Base-by-base conservation (phyloP, 1,284 basidiomycete genomes). In the Agaricales sp. region DNA sequence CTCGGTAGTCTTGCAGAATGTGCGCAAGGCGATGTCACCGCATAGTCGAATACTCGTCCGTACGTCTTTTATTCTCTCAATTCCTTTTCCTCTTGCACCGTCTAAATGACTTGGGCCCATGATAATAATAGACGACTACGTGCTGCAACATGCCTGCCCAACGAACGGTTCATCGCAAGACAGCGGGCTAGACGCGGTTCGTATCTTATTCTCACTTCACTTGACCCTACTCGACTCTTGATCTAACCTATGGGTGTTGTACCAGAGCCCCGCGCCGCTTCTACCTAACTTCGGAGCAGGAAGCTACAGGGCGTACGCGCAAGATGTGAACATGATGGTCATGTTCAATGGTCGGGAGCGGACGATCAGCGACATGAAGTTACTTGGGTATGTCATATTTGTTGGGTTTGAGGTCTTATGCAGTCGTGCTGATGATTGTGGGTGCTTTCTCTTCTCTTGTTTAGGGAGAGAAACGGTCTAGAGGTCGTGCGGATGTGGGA, bases 211-310 rank as follows among this genome's bases (percentile, higher is more conserved):
- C 39, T 16, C 8, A 11, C 19, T 41, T 8, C 19, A n/a, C 16
- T 41, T 30, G n/a, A 35, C 30, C 30, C 30, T 8, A 35, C n/a
- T 35, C 8, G 8, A 8, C 30, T 35, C 30, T n/a, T 35, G 30
- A n/a, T n/a, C 30, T 8, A 8, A 8, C 11, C n/a, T n/a, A 8
- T 35, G 30, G n/a, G 11, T 8, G 8, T 8, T n/a, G 30, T 11
- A 35, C 13, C 38, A 54, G 51, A 48, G 47, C 1, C 52, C 52
- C 2, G 51, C 39, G 11, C 52, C 52, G 23, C 48, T 54, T 8
- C 22, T 54, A 24, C 45, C 51, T 4, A 54, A 54, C 41, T 54
- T 43, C 24, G 52, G 52, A 13, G 37, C 46, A 21, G 52, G 52
- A 3, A 14, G 13, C 6, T 8, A 45, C n/a, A 16, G 51, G 0